Evolutionary conservation across 2,329 filamentous ascomycete species (phyloP).

Genomic region (Scedosporium minutisporum): DNA sequence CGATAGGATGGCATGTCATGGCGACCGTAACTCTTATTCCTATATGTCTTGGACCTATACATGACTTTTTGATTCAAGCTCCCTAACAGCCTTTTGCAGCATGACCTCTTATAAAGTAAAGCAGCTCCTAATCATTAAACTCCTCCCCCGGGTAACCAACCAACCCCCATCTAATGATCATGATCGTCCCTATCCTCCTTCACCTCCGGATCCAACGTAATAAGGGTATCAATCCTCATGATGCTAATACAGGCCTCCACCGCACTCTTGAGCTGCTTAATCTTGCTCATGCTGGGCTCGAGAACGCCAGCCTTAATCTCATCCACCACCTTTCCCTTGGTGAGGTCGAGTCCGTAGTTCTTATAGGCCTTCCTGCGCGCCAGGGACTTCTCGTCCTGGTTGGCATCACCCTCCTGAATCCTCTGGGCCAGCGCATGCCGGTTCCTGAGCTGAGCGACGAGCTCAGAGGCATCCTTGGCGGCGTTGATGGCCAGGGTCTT

Average conservation of each 20-base stretch:
- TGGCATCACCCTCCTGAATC: conserved; percentile 72
- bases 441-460: conserved; percentile 89
- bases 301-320: conserved; percentile 89
- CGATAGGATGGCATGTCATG: background rate
- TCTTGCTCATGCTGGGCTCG: conserved; percentile 96
- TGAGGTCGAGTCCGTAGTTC: conserved; percentile 92
- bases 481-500: conserved; percentile 96
- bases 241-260: conserved; percentile 98
- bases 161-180: conserved; percentile 53
- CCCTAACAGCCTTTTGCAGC: background rate
- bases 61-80: background rate
- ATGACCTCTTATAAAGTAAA: background rate
- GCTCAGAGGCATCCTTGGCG: conserved; percentile 89
- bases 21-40: background rate
- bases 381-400: conserved; percentile 78
- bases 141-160: background rate
- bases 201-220: conserved; percentile 92
- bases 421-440: conserved; percentile 91
- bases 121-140: background rate
- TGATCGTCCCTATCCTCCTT: conserved; percentile 72
- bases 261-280: conserved; percentile 95
- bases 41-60: background rate
- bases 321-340: conserved; percentile 83
- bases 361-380: conserved; percentile 96
- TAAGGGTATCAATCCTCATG: conserved; percentile 98